Evolutionary conservation across 371 early-diverging fungal species (phyloP).

Genomic region (Mortierella sp.): DNA sequence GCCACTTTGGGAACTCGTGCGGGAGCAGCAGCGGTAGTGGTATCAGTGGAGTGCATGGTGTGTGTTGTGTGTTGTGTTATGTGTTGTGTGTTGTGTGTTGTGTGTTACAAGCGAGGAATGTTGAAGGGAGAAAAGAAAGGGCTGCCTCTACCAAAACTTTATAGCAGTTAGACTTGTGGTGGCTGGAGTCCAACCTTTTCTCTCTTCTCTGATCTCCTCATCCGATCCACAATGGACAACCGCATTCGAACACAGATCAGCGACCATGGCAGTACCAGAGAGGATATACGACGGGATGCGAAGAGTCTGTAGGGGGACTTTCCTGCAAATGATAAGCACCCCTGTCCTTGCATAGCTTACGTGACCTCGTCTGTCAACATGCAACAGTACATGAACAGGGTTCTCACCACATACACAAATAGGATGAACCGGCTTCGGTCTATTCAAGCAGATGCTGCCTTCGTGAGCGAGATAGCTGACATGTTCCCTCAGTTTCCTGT

Average conservation of each 20-base stretch:
- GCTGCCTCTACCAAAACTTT: too few species aligned
- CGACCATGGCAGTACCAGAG: constrained; percentile 39
- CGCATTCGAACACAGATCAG: constrained; percentile 24
- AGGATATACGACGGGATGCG: constrained; percentile 52
- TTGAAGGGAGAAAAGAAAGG: too few species aligned
- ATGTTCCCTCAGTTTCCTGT: constrained; percentile 71
- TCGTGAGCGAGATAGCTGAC: constrained; percentile 68
- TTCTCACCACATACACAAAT: neutral
- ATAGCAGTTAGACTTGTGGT: too few species aligned
- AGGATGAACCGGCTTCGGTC: constrained; percentile 85
- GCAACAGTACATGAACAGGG: too few species aligned
- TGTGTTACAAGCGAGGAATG: too few species aligned
- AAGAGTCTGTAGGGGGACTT: constrained; percentile 37
- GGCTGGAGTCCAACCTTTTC: neutral
- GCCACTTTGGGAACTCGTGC: too few species aligned
- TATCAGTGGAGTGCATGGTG: too few species aligned
- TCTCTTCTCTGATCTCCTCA: neutral
- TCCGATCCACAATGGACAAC: neutral
- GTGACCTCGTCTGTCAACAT: neutral
- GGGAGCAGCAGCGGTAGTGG: too few species aligned
- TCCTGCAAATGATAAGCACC: neutral
- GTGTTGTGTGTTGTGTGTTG: too few species aligned
- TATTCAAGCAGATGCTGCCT: constrained; percentile 78
- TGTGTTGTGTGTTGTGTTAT: too few species aligned
- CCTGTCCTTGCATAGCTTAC: too few species aligned